phyloP scores from a whole-genome alignment of 495 filamentous ascomycete species.

The Penicillium fimorum region DNA sequence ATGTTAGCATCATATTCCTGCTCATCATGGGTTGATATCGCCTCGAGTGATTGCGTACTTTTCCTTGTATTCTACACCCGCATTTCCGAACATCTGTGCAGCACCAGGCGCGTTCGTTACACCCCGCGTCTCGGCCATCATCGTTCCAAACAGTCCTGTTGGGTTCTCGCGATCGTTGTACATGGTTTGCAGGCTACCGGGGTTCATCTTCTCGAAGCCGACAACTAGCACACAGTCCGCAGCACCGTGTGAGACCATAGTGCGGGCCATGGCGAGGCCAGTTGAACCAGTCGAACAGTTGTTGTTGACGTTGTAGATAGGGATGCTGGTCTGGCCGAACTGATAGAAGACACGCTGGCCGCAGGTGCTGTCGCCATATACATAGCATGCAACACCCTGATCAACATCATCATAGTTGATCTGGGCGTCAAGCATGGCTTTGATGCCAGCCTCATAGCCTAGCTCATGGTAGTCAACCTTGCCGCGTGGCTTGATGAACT shows the following conservation, averaged over 20 bases:
- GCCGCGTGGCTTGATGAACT: slow-evolving; percentile 96
- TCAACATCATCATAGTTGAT: slow-evolving; percentile 97
- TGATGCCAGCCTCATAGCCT: slow-evolving; percentile 92
- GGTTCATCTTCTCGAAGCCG: slow-evolving; percentile 97
- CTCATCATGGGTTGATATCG: background rate
- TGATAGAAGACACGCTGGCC: slow-evolving; percentile 99
- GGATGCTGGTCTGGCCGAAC: slow-evolving; percentile 94
- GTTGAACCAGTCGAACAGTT: slow-evolving; percentile 95
- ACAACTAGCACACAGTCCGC: slow-evolving; percentile 87
- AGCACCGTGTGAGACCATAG: slow-evolving; percentile 73
- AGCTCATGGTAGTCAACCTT: slow-evolving; percentile 69
- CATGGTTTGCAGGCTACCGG: slow-evolving; percentile 75
- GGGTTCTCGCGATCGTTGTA: slow-evolving; percentile 81
- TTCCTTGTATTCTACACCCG: slow-evolving; percentile 92
- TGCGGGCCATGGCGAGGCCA: slow-evolving; percentile 79
- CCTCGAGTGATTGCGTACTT: slow-evolving; percentile 52
- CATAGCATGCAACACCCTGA: slow-evolving; percentile 94
- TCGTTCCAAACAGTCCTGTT: slow-evolving; percentile 62
- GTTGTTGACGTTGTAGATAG: slow-evolving; percentile 97
- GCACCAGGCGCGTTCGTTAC: slow-evolving; percentile 76
- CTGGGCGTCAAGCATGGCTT: slow-evolving; percentile 91
- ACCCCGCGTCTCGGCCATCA: slow-evolving; percentile 82
- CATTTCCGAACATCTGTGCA: slow-evolving; percentile 95
- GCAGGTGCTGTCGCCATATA: slow-evolving; percentile 92
- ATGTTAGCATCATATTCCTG: slow-evolving; percentile 15